Base-by-base conservation (phyloP, 495 filamentous ascomycete genomes). In the Bacidia rubella region DNA sequence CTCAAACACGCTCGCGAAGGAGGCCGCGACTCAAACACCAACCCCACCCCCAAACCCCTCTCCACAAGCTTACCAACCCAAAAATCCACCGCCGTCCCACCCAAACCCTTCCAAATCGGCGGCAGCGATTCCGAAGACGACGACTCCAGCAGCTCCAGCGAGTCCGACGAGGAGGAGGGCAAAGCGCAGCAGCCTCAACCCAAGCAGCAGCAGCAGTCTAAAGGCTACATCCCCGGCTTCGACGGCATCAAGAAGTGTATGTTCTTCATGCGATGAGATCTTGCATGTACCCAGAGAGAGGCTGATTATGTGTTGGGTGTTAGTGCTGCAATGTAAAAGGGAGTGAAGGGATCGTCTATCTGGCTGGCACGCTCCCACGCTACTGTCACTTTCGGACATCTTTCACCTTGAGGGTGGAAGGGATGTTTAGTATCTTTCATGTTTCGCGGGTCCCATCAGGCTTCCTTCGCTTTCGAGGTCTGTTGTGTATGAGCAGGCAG, bases 101-200 rank as follows among this genome's bases (percentile, higher is more conserved):
- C n/a, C n/a, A n/a, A n/a, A n/a, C n/a, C n/a, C n/a, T n/a, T n/a
- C n/a, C n/a, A n/a, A n/a, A n/a, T n/a, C n/a, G n/a, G 12, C 21
- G 17, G 38, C 5, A 20, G 22, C 24, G 44, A 2, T 17, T 32
- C 45, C 7, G 45, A 42, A 0, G 45, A 38, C n/a, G 52, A 39
- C 26, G 53, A 51, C 19, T 43, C 46, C 2, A 56, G 45, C 10
- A 22, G 25, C 19, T 47, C 24, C 17, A 51, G 39, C 39, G 2
- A 32, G 21, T 49, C 35, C 9, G 53, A 51, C 24, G 47, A 51
- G 1, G 53, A 55, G 3, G 38, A 55, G 17, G 15, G 24, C 17
- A 7, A n/a, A 4, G 24, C 20, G 11, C 7, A 9, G 3, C 21
- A 41, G 42, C 29, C 49, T 38, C 20, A 17, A 23, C 21, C 38